phyloP scores from a whole-genome alignment of 2,329 filamentous ascomycete species.

The Pyrenophora teres region DNA sequence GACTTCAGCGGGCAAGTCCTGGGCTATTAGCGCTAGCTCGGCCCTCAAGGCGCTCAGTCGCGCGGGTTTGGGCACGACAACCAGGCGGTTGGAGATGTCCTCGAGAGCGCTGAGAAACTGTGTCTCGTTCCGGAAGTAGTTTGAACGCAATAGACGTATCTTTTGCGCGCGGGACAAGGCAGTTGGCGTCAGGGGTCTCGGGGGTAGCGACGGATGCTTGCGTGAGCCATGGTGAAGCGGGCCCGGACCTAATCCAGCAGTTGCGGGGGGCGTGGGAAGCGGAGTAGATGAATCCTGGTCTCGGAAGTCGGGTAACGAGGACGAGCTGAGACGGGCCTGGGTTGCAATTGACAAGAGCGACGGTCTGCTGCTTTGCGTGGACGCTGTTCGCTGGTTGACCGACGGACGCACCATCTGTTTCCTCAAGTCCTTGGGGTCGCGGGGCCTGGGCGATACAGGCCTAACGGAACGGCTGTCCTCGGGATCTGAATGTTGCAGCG shows the following conservation, averaged over 20 bases:
- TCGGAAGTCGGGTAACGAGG: slow-evolving; percentile 67
- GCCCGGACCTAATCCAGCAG: slow-evolving; percentile 48
- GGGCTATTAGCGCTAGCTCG: slow-evolving; percentile 78
- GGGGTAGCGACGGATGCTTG: slow-evolving; percentile 61
- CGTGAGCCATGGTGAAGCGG: slow-evolving; percentile 44
- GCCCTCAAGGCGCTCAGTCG: slow-evolving; percentile 80
- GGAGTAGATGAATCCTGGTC: slow-evolving; percentile 54
- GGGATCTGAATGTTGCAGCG: slow-evolving; percentile 44
- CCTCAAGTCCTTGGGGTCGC: slow-evolving; percentile 36
- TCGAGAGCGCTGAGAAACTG: slow-evolving; percentile 80
- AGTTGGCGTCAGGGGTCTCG: slow-evolving; percentile 62
- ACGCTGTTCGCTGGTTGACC: slow-evolving; percentile 27
- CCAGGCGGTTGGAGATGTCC: slow-evolving; percentile 82
- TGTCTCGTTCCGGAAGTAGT: slow-evolving; percentile 82
- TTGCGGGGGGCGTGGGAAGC: slow-evolving; percentile 46
- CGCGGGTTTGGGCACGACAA: slow-evolving; percentile 79
- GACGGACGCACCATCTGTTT: slow-evolving; percentile 34
- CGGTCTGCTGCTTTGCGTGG: slow-evolving; percentile 49
- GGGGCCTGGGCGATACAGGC: slow-evolving; percentile 43
- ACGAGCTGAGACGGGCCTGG: slow-evolving; percentile 69
- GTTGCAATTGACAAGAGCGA: slow-evolving; percentile 60
- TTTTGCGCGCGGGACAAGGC: slow-evolving; percentile 70
- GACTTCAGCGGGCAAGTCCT: slow-evolving; percentile 80
- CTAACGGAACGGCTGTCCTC: slow-evolving; percentile 44
- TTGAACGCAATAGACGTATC: slow-evolving; percentile 72